Evolutionary conservation across 2,329 filamentous ascomycete genomes (phyloP).

Genomic region (Ophiostoma quercus): DNA sequence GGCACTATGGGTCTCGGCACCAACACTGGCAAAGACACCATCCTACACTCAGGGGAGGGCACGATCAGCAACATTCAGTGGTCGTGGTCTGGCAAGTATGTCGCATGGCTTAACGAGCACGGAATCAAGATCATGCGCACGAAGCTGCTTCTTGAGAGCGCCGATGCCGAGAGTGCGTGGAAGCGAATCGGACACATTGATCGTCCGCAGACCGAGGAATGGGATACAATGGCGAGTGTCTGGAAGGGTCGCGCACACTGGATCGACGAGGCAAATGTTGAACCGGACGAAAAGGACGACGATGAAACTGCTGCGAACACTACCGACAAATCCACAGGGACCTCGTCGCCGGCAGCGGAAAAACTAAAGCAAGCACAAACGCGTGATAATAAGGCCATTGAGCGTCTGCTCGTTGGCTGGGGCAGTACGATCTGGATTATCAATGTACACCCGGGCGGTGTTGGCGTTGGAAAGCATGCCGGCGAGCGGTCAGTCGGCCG

Average conservation of each 20-base stretch:
- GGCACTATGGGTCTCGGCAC: slow-evolving; percentile 76
- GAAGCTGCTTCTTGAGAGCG: slow-evolving; percentile 70
- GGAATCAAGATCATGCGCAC: slow-evolving; percentile 98
- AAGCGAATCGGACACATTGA: slow-evolving; percentile 90
- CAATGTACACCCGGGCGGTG: slow-evolving; percentile 74
- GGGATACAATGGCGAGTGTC: slow-evolving; percentile 94
- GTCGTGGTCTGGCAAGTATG: slow-evolving; percentile 87
- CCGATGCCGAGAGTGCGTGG: slow-evolving; percentile 80
- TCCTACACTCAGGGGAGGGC: slow-evolving; percentile 89
- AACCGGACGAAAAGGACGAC: slow-evolving; percentile 59
- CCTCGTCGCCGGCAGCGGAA: slow-evolving; percentile 41
- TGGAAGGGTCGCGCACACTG: slow-evolving; percentile 92
- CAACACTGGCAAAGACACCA: slow-evolving; percentile 74
- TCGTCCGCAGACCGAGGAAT: slow-evolving; percentile 75
- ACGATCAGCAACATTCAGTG: slow-evolving; percentile 88
- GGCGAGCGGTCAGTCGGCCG: slow-evolving; percentile 69
- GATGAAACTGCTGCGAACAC: background rate
- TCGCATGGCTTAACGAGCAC: slow-evolving; percentile 93
- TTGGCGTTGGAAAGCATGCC: slow-evolving; percentile 59
- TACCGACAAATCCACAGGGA: slow-evolving; percentile 17
- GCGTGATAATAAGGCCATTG: slow-evolving; percentile 49
- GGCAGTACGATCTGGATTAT: slow-evolving; percentile 95
- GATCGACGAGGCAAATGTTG: slow-evolving; percentile 80
- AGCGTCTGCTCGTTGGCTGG: slow-evolving; percentile 90
- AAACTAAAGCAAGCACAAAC: slow-evolving; percentile 47